These are phyloP conservation scores for Stropharia rugosoannulata DNA, from an alignment of 768 basidiomycete species.

Conservation along the genomic window DNA sequence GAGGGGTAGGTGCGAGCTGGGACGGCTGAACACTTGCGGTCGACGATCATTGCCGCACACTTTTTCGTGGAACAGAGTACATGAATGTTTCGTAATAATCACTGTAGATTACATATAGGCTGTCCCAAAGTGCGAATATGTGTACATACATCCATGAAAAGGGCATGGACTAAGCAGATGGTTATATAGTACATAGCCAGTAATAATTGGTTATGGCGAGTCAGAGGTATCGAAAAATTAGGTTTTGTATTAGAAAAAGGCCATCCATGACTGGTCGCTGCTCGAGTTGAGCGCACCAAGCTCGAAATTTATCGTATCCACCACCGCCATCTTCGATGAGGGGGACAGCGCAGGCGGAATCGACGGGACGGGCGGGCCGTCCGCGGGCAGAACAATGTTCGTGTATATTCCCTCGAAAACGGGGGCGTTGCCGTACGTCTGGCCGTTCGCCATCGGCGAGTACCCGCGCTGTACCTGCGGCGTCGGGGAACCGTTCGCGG, in stretches of 20 bases:
- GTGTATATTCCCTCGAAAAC: slow-evolving; percentile 29
- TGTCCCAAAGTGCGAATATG: too few relatives aligned
- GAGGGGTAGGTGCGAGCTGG: too few relatives aligned
- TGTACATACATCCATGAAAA: too few relatives aligned
- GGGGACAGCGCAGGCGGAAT: slow-evolving; percentile 22
- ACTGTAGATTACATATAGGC: too few relatives aligned
- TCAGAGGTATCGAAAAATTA: too few relatives aligned
- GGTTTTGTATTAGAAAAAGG: slow-evolving; percentile 34
- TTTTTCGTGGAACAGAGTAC: too few relatives aligned
- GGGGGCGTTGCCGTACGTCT: neutral
- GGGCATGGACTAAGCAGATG: too few relatives aligned
- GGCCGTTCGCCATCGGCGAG: slow-evolving; percentile 4
- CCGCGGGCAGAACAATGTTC: slow-evolving; percentile 26
- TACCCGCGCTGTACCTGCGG: slow-evolving; percentile 1
- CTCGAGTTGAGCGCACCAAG: slow-evolving; percentile 43
- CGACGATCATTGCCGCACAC: too few relatives aligned
- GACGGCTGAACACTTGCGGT: too few relatives aligned
- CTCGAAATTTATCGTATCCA: slow-evolving; percentile 49
- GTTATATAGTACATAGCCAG: too few relatives aligned
- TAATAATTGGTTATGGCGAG: too few relatives aligned
- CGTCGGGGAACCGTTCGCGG: neutral
- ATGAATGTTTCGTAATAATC: too few relatives aligned
- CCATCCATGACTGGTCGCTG: slow-evolving; percentile 45
- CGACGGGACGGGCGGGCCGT: slow-evolving; percentile 26
- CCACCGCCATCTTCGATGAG: slow-evolving; percentile 39